phyloP scores from a whole-genome alignment of 106 monocot species.

The Apostasia ramifera region DNA sequence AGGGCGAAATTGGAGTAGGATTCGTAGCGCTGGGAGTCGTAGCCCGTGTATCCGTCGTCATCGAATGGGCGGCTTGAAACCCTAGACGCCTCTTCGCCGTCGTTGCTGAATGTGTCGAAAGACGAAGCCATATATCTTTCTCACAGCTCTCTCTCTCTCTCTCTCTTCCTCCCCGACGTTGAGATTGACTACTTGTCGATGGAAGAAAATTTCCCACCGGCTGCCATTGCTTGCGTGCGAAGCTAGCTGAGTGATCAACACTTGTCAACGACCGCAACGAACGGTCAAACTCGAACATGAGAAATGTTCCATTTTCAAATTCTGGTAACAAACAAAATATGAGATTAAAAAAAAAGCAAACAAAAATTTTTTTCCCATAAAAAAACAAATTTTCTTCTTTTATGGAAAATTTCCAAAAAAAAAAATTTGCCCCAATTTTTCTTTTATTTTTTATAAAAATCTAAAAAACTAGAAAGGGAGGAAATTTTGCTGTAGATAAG shows the following conservation, averaged over 20 bases:
- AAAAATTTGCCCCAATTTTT: no score
- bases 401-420: no score
- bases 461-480: no score
- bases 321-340: no score
- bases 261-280: not conserved
- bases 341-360: no score
- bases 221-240: not conserved
- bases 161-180: no score
- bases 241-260: not conserved
- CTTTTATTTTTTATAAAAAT: no score
- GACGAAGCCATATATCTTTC: slow-evolving; percentile 39
- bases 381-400: no score
- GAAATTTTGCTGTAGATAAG: no score
- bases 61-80: slow-evolving; percentile 31
- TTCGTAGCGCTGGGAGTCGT: slow-evolving; percentile 50
- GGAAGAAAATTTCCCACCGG: not conserved
- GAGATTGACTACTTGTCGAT: not conserved
- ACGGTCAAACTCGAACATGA: not conserved
- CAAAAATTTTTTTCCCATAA: no score
- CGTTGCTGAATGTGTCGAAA: slow-evolving; percentile 48
- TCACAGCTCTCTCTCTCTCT: not conserved
- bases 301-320: no score
- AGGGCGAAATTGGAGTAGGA: slow-evolving; percentile 25
- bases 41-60: slow-evolving; percentile 44
- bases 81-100: slow-evolving; percentile 23